Base-by-base conservation (phyloP, 164 flowering plant genomes). In the Magnolia sinica region DNA sequence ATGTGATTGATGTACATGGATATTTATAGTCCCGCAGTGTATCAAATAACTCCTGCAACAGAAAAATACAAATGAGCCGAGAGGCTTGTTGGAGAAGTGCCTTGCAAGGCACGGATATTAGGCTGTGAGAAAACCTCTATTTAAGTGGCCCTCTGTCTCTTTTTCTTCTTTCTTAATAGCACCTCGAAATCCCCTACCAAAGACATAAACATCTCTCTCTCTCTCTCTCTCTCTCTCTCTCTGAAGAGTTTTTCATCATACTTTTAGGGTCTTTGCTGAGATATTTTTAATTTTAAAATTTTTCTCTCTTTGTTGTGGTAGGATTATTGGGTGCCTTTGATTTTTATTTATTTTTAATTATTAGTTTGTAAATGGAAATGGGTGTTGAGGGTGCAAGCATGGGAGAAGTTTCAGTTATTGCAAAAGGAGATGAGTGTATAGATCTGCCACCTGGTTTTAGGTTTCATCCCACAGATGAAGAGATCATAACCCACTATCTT, bases 401-500 rank as follows among this genome's bases (percentile, higher is more conserved):
- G 83, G 86, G 77, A 63, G 86, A 79, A 3, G 80, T 75, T 24
- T 68, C 79, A 19, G 80, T 74, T 11, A 23, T 64, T 7, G 79
- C 73, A 55, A 71, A 58, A 70, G 82, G 76, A 37, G 84, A 85
- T 4, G 86, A 80, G 4, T 20, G 59, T 8, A 71, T 84, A 29
- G 86, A 84, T 67, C 66, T 87, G 82, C 91, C 91, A 1, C 91
- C 91, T 16, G 91, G 91, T n/a, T 89, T 89, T 71, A 76, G 91
- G 51, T 89, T 88, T 74, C 91, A 88, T 71, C 91, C 91, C 0
- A 88, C 91, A 2, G 91, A 88, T 78, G 91, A 88, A 73, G 91
- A 89, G 68, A 80, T 89, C 70, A 82, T 89, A 10, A 78, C 85
- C 27, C 74, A 68, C 63, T 89, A 89, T 79, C 87, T 89, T n/a